These are phyloP conservation scores for Phyllosticta citriasiana DNA, from an alignment of 2,329 filamentous ascomycete species.

Conservation along the genomic window DNA sequence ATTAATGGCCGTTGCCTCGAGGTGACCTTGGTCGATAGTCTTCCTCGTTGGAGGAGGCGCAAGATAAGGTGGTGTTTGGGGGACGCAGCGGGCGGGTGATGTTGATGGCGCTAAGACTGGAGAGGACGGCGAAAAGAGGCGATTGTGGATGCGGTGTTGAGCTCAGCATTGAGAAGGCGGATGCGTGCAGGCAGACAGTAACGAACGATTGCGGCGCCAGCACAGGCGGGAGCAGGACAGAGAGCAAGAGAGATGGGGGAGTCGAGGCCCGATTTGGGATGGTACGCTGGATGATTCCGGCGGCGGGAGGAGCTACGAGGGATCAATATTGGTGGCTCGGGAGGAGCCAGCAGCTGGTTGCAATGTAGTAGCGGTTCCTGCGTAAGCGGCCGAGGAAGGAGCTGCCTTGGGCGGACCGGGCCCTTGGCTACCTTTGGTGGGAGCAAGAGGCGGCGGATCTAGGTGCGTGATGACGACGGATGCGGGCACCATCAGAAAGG, in stretches of 20 bases:
- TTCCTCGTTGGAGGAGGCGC: neutral
- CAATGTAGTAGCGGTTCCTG: neutral
- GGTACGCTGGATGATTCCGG: neutral
- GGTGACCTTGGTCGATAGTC: neutral
- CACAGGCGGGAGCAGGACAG: neutral
- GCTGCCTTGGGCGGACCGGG: neutral
- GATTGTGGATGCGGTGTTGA: slow-evolving; percentile 1
- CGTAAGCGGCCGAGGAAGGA: neutral
- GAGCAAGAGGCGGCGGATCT: neutral
- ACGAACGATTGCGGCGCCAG: slow-evolving; percentile 8
- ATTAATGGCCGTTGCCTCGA: neutral
- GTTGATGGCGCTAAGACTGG: neutral
- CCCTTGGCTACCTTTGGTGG: neutral
- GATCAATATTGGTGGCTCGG: neutral
- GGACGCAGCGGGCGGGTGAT: neutral
- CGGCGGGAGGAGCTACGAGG: neutral
- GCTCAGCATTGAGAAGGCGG: slow-evolving; percentile 6
- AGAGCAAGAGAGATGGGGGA: slow-evolving; percentile 3
- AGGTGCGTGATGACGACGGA: slow-evolving; percentile 6
- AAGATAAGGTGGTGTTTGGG: neutral
- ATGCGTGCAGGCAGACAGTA: neutral
- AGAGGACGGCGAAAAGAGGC: slow-evolving; percentile 1
- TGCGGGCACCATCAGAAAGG: slow-evolving; percentile 1
- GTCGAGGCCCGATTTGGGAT: neutral
- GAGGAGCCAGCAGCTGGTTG: neutral